These are phyloP conservation scores for Marchantia polymorpha DNA, from an alignment of 225 moss, liverwort and hornwort genomes.

Conservation along the genomic window DNA sequence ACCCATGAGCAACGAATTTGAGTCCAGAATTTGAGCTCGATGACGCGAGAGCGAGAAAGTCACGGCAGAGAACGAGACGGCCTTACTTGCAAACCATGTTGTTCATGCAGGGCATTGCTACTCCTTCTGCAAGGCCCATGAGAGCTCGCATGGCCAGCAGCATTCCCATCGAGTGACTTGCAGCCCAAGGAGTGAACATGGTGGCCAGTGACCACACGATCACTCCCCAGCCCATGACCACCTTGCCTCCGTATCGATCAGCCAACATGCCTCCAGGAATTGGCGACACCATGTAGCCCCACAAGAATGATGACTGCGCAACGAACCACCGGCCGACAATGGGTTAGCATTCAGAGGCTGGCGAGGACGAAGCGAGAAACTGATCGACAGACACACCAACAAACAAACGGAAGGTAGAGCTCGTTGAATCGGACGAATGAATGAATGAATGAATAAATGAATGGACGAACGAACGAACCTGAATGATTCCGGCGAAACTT, in stretches of 20 bases:
- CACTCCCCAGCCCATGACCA: constrained; percentile 81
- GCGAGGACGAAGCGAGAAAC: not conserved
- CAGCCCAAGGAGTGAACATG: constrained; percentile 72
- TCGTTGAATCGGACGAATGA: not conserved
- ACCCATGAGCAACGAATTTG: not conserved
- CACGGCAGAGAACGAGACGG: not conserved
- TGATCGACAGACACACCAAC: not conserved
- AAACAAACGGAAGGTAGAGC: no score
- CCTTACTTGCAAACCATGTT: constrained; percentile 74
- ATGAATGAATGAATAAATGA: no score
- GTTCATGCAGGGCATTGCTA: constrained; percentile 94
- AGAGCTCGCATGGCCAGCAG: constrained; percentile 61
- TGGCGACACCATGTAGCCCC: constrained; percentile 84
- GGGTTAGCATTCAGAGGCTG: not conserved
- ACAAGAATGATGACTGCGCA: constrained; percentile 85
- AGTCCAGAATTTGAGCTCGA: not conserved
- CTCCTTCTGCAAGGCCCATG: constrained; percentile 81
- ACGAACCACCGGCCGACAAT: not conserved
- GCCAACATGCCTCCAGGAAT: constrained; percentile 75
- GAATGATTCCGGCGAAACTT: constrained; percentile 73
- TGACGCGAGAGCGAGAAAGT: not conserved
- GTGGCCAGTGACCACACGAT: constrained; percentile 81
- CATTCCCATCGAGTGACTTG: constrained; percentile 52
- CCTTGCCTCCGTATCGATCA: constrained; percentile 80
- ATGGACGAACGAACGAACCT: constrained; percentile 42